Conservation (phyloP, 192 early-diverging fungal species). For the Backusella liffmaniae region DNA sequence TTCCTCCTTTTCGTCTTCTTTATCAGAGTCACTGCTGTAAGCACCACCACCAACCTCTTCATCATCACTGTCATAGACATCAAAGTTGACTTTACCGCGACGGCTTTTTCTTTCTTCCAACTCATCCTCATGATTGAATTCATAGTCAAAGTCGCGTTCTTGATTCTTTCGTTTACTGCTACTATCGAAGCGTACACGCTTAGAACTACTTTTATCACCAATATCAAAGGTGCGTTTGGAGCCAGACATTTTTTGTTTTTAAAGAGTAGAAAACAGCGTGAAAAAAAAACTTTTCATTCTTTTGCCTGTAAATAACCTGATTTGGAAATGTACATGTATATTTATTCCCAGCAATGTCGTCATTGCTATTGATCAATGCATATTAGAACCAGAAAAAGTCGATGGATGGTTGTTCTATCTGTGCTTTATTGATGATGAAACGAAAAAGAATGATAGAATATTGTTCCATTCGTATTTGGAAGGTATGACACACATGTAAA, state of each 20-base stretch:
- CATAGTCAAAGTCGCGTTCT: constrained; percentile 19
- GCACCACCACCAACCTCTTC: constrained; percentile 42
- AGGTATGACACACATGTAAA: too few species aligned
- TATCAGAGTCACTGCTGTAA: constrained; percentile 35
- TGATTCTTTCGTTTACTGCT: background rate
- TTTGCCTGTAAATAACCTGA: background rate
- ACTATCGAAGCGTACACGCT: constrained; percentile 6
- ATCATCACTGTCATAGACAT: constrained; percentile 45
- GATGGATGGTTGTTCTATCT: too few species aligned
- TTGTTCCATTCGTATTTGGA: too few species aligned
- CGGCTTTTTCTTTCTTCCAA: constrained; percentile 50
- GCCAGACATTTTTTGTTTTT: background rate
- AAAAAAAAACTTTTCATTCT: background rate
- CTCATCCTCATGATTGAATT: constrained; percentile 48
- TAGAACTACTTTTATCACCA: background rate
- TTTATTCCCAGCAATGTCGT: background rate
- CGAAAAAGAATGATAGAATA: too few species aligned
- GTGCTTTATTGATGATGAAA: too few species aligned
- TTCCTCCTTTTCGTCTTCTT: constrained; percentile 34
- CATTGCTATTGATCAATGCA: background rate
- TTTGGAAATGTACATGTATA: background rate
- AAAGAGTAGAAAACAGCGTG: background rate
- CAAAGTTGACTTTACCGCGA: constrained; percentile 47
- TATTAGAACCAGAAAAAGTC: too few species aligned
- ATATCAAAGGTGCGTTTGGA: constrained; percentile 18